phyloP scores from a whole-genome alignment of 1,284 basidiomycete species.

The Xerocomus minutiporus region DNA sequence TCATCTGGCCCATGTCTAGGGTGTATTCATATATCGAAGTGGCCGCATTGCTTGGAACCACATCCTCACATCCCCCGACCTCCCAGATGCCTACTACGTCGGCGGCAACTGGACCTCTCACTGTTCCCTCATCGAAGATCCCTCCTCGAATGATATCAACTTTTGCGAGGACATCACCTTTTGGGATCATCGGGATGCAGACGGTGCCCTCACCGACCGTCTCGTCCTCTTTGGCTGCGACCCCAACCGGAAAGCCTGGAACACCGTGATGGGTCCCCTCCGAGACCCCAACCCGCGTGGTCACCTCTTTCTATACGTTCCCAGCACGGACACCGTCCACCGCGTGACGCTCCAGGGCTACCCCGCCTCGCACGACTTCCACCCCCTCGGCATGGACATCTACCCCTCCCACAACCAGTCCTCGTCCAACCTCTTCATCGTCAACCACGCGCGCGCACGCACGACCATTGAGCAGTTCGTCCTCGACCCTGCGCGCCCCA shows the following conservation, averaged over 20 bases:
- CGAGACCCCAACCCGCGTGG: conserved; percentile 47
- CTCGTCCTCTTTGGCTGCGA: conserved; percentile 53
- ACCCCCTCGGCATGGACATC: conserved; percentile 53
- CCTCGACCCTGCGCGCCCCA: conserved; percentile 41
- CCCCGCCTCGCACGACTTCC: conserved; percentile 48
- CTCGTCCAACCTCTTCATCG: conserved; percentile 52
- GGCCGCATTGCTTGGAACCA: conserved; percentile 38
- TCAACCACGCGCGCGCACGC: conserved; percentile 57
- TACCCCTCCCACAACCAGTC: conserved; percentile 45
- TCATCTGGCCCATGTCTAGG: conserved; percentile 9
- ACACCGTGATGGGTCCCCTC: conserved; percentile 64
- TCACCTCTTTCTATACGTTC: conserved; percentile 42
- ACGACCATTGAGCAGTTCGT: conserved; percentile 64
- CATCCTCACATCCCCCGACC: conserved; percentile 38
- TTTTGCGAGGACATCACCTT: conserved; percentile 63
- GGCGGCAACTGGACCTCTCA: conserved; percentile 42
- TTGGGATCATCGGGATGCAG: conserved; percentile 48
- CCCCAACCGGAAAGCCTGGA: conserved; percentile 51
- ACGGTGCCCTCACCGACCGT: conserved; percentile 36
- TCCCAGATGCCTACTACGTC: conserved; percentile 47
- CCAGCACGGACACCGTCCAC: conserved; percentile 12
- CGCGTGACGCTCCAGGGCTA: conserved; percentile 38
- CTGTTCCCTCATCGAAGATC: conserved; percentile 41
- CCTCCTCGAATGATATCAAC: conserved; percentile 34
- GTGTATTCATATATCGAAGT: conserved; percentile 37